Evolutionary conservation across 306 rosid species (phyloP).

Genomic region (Oxytropis ochrocephala): DNA sequence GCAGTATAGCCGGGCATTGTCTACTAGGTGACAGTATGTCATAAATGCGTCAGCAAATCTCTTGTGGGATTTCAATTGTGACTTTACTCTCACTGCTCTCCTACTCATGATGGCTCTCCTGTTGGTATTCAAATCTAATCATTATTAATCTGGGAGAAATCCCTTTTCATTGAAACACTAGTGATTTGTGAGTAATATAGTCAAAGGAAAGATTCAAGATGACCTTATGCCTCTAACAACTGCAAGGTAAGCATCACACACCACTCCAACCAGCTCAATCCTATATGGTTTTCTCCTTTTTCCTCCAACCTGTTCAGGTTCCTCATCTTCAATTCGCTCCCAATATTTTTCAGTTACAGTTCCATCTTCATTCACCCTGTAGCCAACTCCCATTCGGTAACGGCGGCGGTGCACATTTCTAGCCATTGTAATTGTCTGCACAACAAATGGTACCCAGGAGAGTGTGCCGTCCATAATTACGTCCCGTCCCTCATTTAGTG

Average conservation of each 20-base stretch:
- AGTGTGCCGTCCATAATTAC: slow-evolving; percentile 98
- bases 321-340: slow-evolving; percentile 66
- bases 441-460: slow-evolving; percentile 93
- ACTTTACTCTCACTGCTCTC: slow-evolving; percentile 77
- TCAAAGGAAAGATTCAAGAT: background rate
- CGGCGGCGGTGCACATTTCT: slow-evolving; percentile 91
- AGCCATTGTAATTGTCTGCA: slow-evolving; percentile 91
- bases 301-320: slow-evolving; percentile 61
- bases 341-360: slow-evolving; percentile 71
- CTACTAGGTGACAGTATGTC: slow-evolving; percentile 69
- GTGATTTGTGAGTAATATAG: slow-evolving; percentile 3
- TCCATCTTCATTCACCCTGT: slow-evolving; percentile 57
- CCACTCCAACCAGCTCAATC: slow-evolving; percentile 95
- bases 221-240: slow-evolving; percentile 84
- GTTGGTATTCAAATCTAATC: slow-evolving; percentile 24
- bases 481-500: slow-evolving; percentile 84
- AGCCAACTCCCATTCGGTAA: slow-evolving; percentile 85
- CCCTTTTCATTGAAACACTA: background rate
- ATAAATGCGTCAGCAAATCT: slow-evolving; percentile 79
- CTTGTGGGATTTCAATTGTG: slow-evolving; percentile 84
- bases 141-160: background rate
- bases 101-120: slow-evolving; percentile 86
- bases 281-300: slow-evolving; percentile 89
- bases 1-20: slow-evolving; percentile 76
- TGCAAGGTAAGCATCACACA: slow-evolving; percentile 92